Percentiles rank a stretch among this genome's conserved stretches.
Evolutionary conservation across 1,284 basidiomycete genomes (phyloP).

Genomic region (Mycosarcoma mackinlayi): DNA sequence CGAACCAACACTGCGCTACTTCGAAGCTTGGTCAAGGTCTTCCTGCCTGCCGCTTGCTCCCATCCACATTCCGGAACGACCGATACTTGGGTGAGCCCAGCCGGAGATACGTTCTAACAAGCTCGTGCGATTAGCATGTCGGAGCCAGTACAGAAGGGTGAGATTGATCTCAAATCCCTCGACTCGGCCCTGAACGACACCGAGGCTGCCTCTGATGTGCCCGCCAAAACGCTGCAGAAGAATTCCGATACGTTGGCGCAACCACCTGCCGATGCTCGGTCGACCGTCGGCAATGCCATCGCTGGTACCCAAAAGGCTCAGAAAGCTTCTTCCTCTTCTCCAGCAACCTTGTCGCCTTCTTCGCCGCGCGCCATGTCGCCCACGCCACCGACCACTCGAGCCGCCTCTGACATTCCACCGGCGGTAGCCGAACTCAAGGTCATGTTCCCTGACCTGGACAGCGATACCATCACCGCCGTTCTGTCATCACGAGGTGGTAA

Average conservation of each 20-base stretch:
- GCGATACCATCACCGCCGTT: constrained; percentile 55
- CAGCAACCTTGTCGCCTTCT: constrained; percentile 45
- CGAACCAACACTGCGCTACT: too few relatives aligned
- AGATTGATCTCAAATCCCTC: constrained; percentile 45
- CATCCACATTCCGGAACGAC: not conserved
- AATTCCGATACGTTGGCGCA: constrained; percentile 42
- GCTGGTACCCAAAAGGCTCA: constrained; percentile 10
- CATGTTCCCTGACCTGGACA: constrained; percentile 61
- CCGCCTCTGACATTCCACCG: constrained; percentile 12
- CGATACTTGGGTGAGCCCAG: constrained; percentile 1
- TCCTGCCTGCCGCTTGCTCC: not conserved
- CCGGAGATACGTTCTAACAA: not conserved
- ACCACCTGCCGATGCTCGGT: constrained; percentile 28
- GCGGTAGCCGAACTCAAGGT: constrained; percentile 48
- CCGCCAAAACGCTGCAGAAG: constrained; percentile 26
- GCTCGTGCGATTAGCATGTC: constrained; percentile 40
- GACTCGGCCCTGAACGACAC: constrained; percentile 38
- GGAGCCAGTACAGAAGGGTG: constrained; percentile 41
- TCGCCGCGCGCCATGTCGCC: constrained; percentile 49
- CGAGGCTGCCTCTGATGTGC: constrained; percentile 30
- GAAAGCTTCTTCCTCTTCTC: constrained; percentile 33
- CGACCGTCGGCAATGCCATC: constrained; percentile 10
- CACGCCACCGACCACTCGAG: not conserved
- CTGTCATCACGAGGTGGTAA: constrained; percentile 52
- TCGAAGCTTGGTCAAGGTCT: too few relatives aligned